These are phyloP conservation scores for Corynespora cassiicola DNA, from an alignment of 2,329 filamentous ascomycete species.

Conservation along the genomic window DNA sequence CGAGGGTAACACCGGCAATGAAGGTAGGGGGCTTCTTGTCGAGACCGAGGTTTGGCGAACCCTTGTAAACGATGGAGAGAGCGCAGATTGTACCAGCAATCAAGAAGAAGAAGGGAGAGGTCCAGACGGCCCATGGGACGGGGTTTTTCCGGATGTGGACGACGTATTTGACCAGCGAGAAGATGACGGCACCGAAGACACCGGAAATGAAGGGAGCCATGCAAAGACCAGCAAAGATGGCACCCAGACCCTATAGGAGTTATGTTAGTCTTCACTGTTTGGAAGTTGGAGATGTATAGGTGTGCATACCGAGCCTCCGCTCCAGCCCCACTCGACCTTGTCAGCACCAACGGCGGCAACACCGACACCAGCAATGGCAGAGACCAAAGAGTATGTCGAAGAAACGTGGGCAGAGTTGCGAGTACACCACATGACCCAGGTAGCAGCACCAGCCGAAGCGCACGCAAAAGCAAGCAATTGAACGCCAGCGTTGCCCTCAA, in stretches of 20 bases:
- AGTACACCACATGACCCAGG: constrained; percentile 84
- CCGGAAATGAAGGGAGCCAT: constrained; percentile 75
- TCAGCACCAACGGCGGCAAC: constrained; percentile 61
- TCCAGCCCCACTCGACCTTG: constrained; percentile 65
- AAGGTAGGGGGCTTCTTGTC: constrained; percentile 72
- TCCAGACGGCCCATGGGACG: constrained; percentile 74
- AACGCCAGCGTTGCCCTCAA: constrained; percentile 54
- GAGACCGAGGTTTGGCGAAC: constrained; percentile 71
- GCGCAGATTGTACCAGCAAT: constrained; percentile 77
- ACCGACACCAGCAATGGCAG: constrained; percentile 54
- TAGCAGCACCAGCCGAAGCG: constrained; percentile 67
- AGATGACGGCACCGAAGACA: constrained; percentile 71
- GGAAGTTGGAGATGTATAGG: neutral
- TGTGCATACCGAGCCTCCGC: too few species aligned
- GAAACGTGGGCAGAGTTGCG: constrained; percentile 71
- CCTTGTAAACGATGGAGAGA: constrained; percentile 81
- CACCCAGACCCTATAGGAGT: constrained; percentile 62
- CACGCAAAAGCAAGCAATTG: constrained; percentile 65
- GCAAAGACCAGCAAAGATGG: constrained; percentile 68
- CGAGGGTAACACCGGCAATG: constrained; percentile 70
- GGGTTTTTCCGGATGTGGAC: constrained; percentile 77
- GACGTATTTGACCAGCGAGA: constrained; percentile 74
- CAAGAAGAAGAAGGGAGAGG: constrained; percentile 78
- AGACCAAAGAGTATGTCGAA: constrained; percentile 62
- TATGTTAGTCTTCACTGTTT: neutral